These are phyloP conservation scores for Hanseniaspora taiwanica DNA, from an alignment of 805 yeast species.

Conservation along the genomic window DNA sequence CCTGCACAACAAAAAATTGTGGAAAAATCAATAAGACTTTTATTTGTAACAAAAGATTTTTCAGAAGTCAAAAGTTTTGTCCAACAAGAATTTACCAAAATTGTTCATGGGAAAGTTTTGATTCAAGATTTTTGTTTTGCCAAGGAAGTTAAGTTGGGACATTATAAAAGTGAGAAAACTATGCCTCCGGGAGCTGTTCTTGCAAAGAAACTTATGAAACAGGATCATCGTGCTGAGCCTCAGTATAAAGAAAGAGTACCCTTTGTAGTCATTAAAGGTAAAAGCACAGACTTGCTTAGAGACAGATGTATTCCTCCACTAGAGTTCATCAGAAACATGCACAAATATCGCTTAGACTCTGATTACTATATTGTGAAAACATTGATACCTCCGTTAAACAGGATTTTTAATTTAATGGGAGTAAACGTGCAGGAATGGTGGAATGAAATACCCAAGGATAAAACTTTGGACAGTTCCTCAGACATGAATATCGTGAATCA, in stretches of 20 bases:
- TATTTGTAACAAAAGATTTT: constrained; percentile 64
- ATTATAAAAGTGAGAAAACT: constrained; percentile 55
- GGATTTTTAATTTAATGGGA: constrained; percentile 73
- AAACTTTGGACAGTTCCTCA: neutral
- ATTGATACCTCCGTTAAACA: constrained; percentile 77
- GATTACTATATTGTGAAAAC: constrained; percentile 79
- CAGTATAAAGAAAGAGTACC: constrained; percentile 85
- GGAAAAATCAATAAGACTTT: constrained; percentile 48
- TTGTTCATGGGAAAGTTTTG: constrained; percentile 48
- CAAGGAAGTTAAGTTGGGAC: constrained; percentile 75
- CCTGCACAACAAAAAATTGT: constrained; percentile 82
- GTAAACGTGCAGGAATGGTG: constrained; percentile 70
- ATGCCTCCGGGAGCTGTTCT: constrained; percentile 90
- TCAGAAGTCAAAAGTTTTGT: constrained; percentile 58
- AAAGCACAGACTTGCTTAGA: constrained; percentile 35
- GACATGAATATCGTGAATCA: neutral
- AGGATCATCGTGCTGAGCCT: constrained; percentile 65
- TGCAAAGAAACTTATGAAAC: constrained; percentile 42
- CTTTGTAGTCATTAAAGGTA: constrained; percentile 57
- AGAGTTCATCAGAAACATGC: constrained; percentile 39
- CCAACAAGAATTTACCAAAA: constrained; percentile 49
- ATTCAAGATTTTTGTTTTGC: constrained; percentile 85
- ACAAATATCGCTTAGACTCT: constrained; percentile 44
- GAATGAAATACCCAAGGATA: constrained; percentile 13
- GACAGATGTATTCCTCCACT: constrained; percentile 76